These are phyloP conservation scores for Sphagnurus paluster DNA, from an alignment of 1,284 basidiomycete genomes.

Conservation along the genomic window DNA sequence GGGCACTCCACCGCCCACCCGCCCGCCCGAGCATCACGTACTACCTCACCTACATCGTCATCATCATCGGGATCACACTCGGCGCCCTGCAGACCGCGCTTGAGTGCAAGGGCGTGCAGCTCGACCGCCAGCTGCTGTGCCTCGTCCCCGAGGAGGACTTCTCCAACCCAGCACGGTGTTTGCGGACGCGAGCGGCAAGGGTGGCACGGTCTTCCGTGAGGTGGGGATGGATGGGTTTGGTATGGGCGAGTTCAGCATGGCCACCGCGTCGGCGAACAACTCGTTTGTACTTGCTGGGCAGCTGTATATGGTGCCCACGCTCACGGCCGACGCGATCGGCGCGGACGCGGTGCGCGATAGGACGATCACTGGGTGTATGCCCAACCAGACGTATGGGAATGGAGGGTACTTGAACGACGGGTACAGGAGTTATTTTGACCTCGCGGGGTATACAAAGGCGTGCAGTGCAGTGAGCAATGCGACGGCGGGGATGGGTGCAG, in stretches of 20 bases:
- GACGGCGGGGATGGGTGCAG: conserved; percentile 64
- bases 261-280: conserved; percentile 65
- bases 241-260: conserved; percentile 83
- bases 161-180: conserved; percentile 43
- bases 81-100: conserved; percentile 51
- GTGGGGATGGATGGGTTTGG: conserved; percentile 77
- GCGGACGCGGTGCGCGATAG: conserved; percentile 58
- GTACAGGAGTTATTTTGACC: conserved; percentile 41
- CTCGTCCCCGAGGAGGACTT: conserved; percentile 74
- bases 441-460: conserved; percentile 28
- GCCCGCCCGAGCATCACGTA: conserved; percentile 53
- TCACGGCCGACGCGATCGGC: conserved; percentile 69
- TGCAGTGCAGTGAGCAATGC: conserved; percentile 61
- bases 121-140: conserved; percentile 53
- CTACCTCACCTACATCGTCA: conserved; percentile 53
- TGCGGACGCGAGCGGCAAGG: conserved; percentile 35
- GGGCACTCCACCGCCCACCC: conserved; percentile 47
- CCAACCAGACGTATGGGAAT: conserved; percentile 38
- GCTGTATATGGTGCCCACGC: conserved; percentile 80
- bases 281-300: conserved; percentile 66
- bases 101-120: conserved; percentile 41
- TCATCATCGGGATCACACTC: conserved; percentile 44
- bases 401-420: conserved; percentile 31
- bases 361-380: conserved; percentile 61
- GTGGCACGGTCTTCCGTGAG: conserved; percentile 60